Base-by-base conservation (phyloP, 768 basidiomycete species). In the Hysterangium stoloniferum region DNA sequence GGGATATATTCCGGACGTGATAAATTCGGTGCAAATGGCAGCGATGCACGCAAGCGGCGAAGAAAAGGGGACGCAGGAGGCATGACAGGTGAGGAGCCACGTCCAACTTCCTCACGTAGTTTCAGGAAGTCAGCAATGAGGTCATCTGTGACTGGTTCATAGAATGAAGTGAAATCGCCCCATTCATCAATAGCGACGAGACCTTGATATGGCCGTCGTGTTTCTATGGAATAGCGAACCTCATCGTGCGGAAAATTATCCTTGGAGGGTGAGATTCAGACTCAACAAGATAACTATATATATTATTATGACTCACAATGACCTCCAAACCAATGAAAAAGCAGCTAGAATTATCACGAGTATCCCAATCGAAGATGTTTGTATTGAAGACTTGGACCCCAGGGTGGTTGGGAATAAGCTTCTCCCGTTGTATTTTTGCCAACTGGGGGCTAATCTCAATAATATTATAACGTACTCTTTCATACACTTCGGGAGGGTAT, bases 171-270 rank as follows among this genome's bases (percentile, higher is more conserved):
- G 59, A 91, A 96, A 57, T 96, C 90, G 52, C 92, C 91, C 1
- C 78, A 68, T 13, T 75, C 70, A 66, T 90, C 84, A 56, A 96
- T 73, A 11, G 84, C 77, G 15, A 98, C 82, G 12, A 89, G 57
- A 20, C 82, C 88, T 64, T 99, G 94, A 42, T 85, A 79, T 0
- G 96, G 93, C 58, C 82, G 71, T 53, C 91, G 72, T 2, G 86
- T 88, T 24, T 74, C 69, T 38, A 86, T 68, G 61, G 94, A 85
- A 60, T 97, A 98, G 29, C 95, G 86, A 35, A 99, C 76, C 59
- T 95, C 75, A 61, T 99, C 96, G 62, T 98, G 95, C 1, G 92
- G 85, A 59, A 97, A 95, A 65, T 99, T 99, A 67, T 98, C 95
- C 86, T 91, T 48, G 17, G 4, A 48, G 11, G 28, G 27, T 4